Base-by-base conservation (phyloP, 2,329 filamentous ascomycete genomes). In the Aphanoascus verrucosus region DNA sequence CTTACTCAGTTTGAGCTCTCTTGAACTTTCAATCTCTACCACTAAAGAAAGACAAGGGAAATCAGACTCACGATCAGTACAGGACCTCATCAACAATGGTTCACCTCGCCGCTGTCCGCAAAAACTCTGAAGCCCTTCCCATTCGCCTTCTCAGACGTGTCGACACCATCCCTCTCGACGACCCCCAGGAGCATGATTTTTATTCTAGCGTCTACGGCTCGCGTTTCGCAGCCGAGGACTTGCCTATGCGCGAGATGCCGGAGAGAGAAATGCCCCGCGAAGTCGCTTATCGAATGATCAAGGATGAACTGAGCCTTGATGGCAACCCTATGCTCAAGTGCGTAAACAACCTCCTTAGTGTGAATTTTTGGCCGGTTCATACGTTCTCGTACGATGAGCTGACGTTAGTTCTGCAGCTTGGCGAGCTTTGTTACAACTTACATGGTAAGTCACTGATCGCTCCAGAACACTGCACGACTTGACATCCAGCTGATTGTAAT, bases 271-370 rank as follows among this genome's bases (percentile, higher is more conserved):
- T 96, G 90, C 91, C 91, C 43, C 83, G 81, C 61, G 86, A 94
- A 61, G 80, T 95, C 50, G 91, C 91, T n/a, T 95, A 96, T 70
- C 84, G 89, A 47, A 86, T 96, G 86, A 96, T 96, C 77, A 91
- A 88, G 75, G 91, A 96, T 68, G 88, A 95, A 65, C 76, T 96
- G 59, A 93, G 86, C 59, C 76, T 96, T 50, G 91, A 97, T 67
- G 89, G 89, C 53, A 94, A 91, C 62, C 88, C 89, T 7, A 91
- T 89, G 77, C 78, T 94, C 50, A 76, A 76, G 71, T 73, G 63
- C 50, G 65, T 60, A 9, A 7, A 14, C 14, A 28, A 14, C 23
- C 23, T 45, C 9, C 17, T 14, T 23, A 6, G 14, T 31, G 23
- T n/a, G 9, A n/a, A 45, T 28, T 45, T 11, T 11, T 45, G 23